Evolutionary conservation across 2,329 filamentous ascomycete genomes (phyloP).

Genomic region (Cordyceps cateniannulata): DNA sequence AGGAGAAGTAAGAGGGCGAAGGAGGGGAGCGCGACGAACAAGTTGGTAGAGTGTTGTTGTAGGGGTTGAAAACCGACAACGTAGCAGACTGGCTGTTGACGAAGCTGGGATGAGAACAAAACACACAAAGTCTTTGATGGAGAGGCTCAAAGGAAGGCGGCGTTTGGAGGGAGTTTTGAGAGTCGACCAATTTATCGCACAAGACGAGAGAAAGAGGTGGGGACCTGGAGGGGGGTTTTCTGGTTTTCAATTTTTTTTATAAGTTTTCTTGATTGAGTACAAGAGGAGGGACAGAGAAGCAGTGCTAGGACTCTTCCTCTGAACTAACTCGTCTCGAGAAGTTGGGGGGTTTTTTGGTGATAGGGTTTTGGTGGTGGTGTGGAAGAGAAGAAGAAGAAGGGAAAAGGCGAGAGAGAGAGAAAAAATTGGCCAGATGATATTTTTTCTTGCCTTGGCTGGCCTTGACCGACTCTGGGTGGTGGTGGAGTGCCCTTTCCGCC

Average conservation of each 20-base stretch:
- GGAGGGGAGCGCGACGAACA: not conserved
- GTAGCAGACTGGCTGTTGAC: conserved; percentile 19
- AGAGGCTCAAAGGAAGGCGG: conserved; percentile 20
- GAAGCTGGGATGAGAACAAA: conserved; percentile 21
- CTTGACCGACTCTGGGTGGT: conserved; percentile 18
- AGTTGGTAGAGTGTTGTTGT: conserved; percentile 14
- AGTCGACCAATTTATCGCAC: conserved; percentile 10
- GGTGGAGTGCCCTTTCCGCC: conserved; percentile 14
- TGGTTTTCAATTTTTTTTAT: conserved; percentile 57
- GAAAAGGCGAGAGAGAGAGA: not conserved
- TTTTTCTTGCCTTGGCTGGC: conserved; percentile 28
- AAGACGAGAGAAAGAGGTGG: conserved; percentile 18
- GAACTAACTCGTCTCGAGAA: conserved; percentile 40
- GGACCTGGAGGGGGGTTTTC: conserved; percentile 55
- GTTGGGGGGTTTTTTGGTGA: conserved; percentile 35
- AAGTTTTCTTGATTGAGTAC: conserved; percentile 45
- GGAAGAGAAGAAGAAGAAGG: conserved; percentile 31
- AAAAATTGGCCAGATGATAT: conserved; percentile 30
- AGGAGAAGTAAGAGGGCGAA: not conserved
- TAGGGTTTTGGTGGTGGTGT: conserved; percentile 43
- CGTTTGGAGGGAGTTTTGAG: conserved; percentile 12
- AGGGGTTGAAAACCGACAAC: conserved; percentile 18
- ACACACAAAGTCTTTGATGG: conserved; percentile 24
- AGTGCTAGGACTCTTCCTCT: conserved; percentile 54
- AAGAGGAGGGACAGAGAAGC: conserved; percentile 54